Percentiles rank a stretch among this genome's conserved stretches.
Conservation (phyloP, 129 eudicot genomes). For the Escallonia herrerae region DNA sequence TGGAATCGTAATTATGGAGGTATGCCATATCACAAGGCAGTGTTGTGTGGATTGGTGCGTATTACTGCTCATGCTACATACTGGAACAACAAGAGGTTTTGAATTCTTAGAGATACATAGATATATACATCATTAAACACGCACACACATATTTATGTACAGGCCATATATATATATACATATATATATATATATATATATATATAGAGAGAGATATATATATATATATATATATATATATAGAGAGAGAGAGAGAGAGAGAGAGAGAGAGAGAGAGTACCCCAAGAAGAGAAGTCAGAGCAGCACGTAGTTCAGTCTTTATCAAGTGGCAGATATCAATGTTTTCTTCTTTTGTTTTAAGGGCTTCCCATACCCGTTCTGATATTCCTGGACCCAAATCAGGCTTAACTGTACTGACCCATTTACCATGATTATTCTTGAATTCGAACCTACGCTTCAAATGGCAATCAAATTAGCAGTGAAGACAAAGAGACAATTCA, state of each 20-base stretch:
- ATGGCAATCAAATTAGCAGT: background rate
- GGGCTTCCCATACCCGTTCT: slow-evolving; percentile 71
- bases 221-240: too few species aligned
- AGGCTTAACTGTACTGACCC: slow-evolving; percentile 72
- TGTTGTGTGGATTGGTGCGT: too few species aligned
- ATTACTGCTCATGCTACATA: too few species aligned
- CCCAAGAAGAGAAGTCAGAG: slow-evolving; percentile 66
- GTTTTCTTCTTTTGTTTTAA: slow-evolving; percentile 45
- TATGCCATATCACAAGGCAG: too few species aligned
- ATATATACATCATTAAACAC: too few species aligned
- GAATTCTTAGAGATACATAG: too few species aligned
- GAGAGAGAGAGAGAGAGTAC: slow-evolving; percentile 28
- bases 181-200: too few species aligned
- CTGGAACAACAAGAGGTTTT: too few species aligned
- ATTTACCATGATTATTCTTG: slow-evolving; percentile 87
- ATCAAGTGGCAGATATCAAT: slow-evolving; percentile 34
- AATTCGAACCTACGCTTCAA: slow-evolving; percentile 57
- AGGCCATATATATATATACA: too few species aligned
- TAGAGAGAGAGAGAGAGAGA: background rate
- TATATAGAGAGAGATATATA: too few species aligned
- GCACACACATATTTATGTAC: too few species aligned
- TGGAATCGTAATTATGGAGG: too few species aligned
- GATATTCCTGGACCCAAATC: slow-evolving; percentile 67
- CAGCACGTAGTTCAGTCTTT: slow-evolving; percentile 51
- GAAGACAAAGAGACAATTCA: background rate